Conservation (phyloP, 2,329 filamentous ascomycete species). For the Alternaria ventricosa region DNA sequence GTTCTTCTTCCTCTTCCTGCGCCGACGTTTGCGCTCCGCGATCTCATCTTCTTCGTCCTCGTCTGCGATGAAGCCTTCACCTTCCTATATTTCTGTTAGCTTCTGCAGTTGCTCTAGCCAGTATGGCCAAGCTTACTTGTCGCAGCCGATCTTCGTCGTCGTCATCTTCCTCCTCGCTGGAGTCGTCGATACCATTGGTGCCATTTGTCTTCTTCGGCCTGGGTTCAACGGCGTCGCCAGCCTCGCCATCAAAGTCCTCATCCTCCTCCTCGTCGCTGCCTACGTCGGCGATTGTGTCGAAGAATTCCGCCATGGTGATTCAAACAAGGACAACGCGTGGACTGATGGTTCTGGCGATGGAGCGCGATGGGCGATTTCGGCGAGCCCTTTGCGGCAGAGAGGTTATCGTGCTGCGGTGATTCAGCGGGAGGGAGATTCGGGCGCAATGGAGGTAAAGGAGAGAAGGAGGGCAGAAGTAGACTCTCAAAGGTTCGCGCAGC, state of each 20-base stretch:
- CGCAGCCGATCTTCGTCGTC: constrained; percentile 47
- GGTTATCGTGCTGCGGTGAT: constrained; percentile 21
- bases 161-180: constrained; percentile 51
- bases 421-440: constrained; percentile 14
- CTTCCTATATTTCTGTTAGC: constrained; percentile 64
- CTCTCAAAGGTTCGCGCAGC: constrained; percentile 22
- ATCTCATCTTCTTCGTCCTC: constrained; percentile 80
- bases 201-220: constrained; percentile 38
- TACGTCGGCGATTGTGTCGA: constrained; percentile 84
- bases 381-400: constrained; percentile 14
- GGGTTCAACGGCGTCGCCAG: constrained; percentile 24
- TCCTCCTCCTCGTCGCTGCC: constrained; percentile 63
- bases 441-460: constrained; percentile 25
- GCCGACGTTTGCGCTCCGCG: constrained; percentile 61
- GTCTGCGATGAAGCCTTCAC: constrained; percentile 94
- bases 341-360: constrained; percentile 15
- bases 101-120: neutral
- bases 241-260: constrained; percentile 45
- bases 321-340: constrained; percentile 38
- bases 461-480: constrained; percentile 22
- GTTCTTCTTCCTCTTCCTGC: constrained; percentile 77
- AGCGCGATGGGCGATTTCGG: constrained; percentile 14
- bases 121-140: constrained; percentile 30
- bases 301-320: constrained; percentile 61
- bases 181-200: constrained; percentile 43